Base-by-base conservation (phyloP, 345 rosid species). In the Murraya koenigii region DNA sequence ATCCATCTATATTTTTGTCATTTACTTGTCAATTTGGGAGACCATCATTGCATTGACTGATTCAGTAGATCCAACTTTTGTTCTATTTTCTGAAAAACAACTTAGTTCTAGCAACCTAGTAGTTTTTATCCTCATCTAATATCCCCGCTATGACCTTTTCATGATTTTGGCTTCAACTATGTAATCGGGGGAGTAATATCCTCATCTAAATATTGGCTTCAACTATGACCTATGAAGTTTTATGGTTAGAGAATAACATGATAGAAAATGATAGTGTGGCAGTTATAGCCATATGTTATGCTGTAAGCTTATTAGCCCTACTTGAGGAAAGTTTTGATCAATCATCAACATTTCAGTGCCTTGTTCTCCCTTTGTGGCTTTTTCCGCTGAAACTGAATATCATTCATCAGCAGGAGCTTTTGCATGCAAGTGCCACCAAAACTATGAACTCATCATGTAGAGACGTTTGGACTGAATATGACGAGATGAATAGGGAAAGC, bases 391-490 rank as follows among this genome's bases (percentile, higher is more conserved):
- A 56, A 49, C 32, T 63, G 54, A 44, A 13, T 25, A 70, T 17
- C 25, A 67, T 41, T 38, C 41, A 44, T 76, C 13, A 23, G 59
- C 85, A 86, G 90, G 90, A 82, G 56, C 47, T 83, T 71, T 20
- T 41, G 26, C 75, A 38, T 25, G 36, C 70, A 19, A 66, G 69
- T 11, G 33, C 69, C 74, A 36, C 69, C 8, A 54, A 20, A 8
- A 86, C 58, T 49, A 8, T 72, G 20, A 85, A 70, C 77, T 73
- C 82, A 44, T 66, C 84, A 1, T 89, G 93, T n/a, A 78, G 80
- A 66, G 90, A 89, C 49, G 78, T 79, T 17, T 77, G 89, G 97
- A 90, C 91, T 0, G 95, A 90, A 82, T 89, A 88, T 58, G 89
- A 88, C 59, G 90, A 86, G 78, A 80, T 92, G 75, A 86, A 84